Percentiles rank a stretch among this genome's conserved stretches.
These are phyloP conservation scores for Kalanchoe fedtschenkoi DNA, from an alignment of 164 flowering plant genomes.

Conservation along the genomic window DNA sequence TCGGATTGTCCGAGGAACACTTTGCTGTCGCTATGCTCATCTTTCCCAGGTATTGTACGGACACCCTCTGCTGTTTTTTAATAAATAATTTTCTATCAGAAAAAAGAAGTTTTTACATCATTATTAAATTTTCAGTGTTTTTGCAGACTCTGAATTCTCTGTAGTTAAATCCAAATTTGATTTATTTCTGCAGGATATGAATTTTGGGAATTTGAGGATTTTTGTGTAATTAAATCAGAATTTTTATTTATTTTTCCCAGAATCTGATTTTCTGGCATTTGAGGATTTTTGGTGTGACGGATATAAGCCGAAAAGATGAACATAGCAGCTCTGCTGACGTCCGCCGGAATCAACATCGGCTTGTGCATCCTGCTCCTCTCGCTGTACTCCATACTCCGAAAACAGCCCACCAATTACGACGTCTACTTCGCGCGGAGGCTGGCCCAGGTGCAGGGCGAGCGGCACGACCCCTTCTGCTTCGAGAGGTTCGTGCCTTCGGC, in stretches of 20 bases:
- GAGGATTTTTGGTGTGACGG: neutral
- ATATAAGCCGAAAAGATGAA: slow-evolving; percentile 41
- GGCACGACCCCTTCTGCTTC: slow-evolving; percentile 24
- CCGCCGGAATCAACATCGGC: slow-evolving; percentile 82
- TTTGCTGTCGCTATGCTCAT: neutral
- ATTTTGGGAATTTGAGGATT: neutral
- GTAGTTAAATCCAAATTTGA: no score
- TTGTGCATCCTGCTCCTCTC: slow-evolving; percentile 47
- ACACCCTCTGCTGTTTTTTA: no score
- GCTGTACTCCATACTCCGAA: slow-evolving; percentile 71
- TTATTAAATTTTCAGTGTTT: no score
- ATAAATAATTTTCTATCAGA: neutral
- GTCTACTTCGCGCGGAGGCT: slow-evolving; percentile 71
- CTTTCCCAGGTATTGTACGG: neutral
- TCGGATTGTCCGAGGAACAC: neutral
- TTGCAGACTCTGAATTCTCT: no score
- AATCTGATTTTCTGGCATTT: no score
- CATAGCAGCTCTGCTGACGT: slow-evolving; percentile 74
- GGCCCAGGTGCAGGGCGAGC: slow-evolving; percentile 24
- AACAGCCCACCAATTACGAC: slow-evolving; percentile 60
- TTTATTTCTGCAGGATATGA: neutral
- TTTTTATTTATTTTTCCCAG: no score
- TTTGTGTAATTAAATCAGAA: no score
- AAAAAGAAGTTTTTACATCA: no score
- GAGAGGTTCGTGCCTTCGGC: slow-evolving; percentile 83